Evolutionary conservation across 495 filamentous ascomycete genomes (phyloP).

Genomic region (Penicillium samsonianum): DNA sequence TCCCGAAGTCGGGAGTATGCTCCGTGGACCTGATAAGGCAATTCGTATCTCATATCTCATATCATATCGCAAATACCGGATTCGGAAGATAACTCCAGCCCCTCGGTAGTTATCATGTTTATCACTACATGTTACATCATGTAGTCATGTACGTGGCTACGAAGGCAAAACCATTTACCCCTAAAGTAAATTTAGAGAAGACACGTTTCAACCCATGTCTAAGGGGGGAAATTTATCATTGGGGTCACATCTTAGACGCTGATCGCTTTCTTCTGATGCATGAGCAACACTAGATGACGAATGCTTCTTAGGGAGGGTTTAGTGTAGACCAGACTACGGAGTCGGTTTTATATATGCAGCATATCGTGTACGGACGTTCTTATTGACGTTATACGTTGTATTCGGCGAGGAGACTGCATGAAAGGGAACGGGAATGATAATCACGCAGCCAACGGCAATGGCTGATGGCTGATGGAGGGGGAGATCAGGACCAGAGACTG

Average conservation of each 20-base stretch:
- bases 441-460: background rate
- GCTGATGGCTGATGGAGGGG: slow-evolving; percentile 16
- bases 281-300: slow-evolving; percentile 6
- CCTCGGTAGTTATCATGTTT: background rate
- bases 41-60: slow-evolving; percentile 5
- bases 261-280: background rate
- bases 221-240: background rate
- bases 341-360: background rate
- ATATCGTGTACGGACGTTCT: background rate
- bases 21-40: slow-evolving; percentile 7
- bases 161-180: background rate
- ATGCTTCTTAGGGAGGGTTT: background rate
- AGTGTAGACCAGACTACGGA: background rate
- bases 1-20: background rate
- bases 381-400: background rate
- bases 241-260: background rate
- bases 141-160: background rate
- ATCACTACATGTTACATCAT: background rate
- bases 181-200: background rate
- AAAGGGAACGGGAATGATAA: background rate
- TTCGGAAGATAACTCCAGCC: slow-evolving; percentile 3
- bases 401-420: slow-evolving; percentile 1
- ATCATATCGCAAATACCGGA: background rate
- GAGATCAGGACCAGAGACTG: slow-evolving; percentile 16
- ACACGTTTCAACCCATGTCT: slow-evolving; percentile 9